Conservation (phyloP, 139 green algal species). For the Closterium sp. region DNA sequence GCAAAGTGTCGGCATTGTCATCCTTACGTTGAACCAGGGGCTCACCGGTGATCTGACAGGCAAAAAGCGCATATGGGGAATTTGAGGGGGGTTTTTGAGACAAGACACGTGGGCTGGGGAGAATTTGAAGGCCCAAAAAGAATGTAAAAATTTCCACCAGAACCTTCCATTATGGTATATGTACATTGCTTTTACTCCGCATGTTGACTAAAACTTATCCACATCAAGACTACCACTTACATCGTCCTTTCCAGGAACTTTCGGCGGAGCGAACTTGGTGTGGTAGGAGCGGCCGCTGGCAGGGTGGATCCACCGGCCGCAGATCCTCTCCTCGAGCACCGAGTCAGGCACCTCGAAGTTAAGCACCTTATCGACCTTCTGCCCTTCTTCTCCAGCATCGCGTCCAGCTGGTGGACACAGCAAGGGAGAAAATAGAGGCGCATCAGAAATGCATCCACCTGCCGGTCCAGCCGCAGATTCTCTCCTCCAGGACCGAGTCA, state of each 20-base stretch:
- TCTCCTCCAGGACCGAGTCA: slow-evolving; percentile 76
- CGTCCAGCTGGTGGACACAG: slow-evolving; percentile 70
- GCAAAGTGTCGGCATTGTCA: slow-evolving; percentile 96
- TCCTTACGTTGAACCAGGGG: slow-evolving; percentile 94
- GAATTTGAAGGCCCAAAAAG: no score
- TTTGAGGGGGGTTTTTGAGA: not conserved
- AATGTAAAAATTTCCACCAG: no score
- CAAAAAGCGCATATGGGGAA: not conserved
- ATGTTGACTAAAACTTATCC: no score
- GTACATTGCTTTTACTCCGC: no score
- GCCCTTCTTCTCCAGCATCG: slow-evolving; percentile 81
- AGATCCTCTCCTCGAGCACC: slow-evolving; percentile 86
- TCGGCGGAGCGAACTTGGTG: slow-evolving; percentile 89
- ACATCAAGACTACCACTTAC: slow-evolving; percentile 2
- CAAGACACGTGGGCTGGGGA: no score
- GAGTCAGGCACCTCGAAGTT: slow-evolving; percentile 88
- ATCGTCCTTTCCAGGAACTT: slow-evolving; percentile 72
- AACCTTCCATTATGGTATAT: no score
- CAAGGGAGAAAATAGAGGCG: not conserved
- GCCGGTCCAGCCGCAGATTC: slow-evolving; percentile 87
- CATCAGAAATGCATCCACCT: slow-evolving; percentile 78
- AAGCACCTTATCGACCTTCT: slow-evolving; percentile 84
- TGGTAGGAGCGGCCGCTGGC: slow-evolving; percentile 91
- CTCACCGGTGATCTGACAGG: slow-evolving; percentile 78
- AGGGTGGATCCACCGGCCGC: slow-evolving; percentile 87